Evolutionary conservation across 768 basidiomycete genomes (phyloP).

Genomic region (Clavaria fumosa): DNA sequence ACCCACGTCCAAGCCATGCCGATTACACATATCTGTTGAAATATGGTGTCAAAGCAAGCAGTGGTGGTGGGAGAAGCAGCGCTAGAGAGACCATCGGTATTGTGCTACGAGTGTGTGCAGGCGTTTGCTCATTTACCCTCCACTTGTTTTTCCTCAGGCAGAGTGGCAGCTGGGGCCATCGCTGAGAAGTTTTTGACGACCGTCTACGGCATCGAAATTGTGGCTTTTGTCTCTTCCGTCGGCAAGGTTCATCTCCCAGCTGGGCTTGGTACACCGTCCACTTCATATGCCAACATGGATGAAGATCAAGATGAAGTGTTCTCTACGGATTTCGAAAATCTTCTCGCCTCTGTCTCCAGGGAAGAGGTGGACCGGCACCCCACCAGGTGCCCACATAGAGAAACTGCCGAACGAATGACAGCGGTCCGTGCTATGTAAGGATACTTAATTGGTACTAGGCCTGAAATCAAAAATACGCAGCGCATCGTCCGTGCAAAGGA

Average conservation of each 20-base stretch:
- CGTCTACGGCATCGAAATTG: conserved; percentile 83
- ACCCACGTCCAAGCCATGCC: conserved; percentile 93
- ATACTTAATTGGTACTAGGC: background rate
- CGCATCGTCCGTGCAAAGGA: conserved; percentile 91
- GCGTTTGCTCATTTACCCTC: conserved; percentile 1
- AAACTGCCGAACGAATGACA: conserved; percentile 84
- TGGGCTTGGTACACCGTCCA: conserved; percentile 24
- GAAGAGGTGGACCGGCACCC: conserved; percentile 77
- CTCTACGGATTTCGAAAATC: conserved; percentile 65
- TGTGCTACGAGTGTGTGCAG: conserved; percentile 8
- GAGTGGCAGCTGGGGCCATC: conserved; percentile 96
- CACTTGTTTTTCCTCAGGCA: conserved; percentile 31
- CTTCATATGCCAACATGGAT: conserved; percentile 20
- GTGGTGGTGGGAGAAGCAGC: conserved; percentile 87
- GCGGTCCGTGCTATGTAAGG: conserved; percentile 32
- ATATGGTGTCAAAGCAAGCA: conserved; percentile 94
- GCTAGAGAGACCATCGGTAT: conserved; percentile 93
- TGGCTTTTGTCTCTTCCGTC: conserved; percentile 93
- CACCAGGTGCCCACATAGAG: conserved; percentile 82
- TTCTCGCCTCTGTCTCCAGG: conserved; percentile 68
- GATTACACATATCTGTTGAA: conserved; percentile 98
- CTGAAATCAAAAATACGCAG: conserved; percentile 31
- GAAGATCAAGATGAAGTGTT: conserved; percentile 48
- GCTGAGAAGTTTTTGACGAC: conserved; percentile 88
- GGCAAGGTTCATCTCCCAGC: conserved; percentile 80